These are phyloP conservation scores for Paramecium sonneborni DNA, from an alignment of 73 alveolate species.

Conservation along the genomic window DNA sequence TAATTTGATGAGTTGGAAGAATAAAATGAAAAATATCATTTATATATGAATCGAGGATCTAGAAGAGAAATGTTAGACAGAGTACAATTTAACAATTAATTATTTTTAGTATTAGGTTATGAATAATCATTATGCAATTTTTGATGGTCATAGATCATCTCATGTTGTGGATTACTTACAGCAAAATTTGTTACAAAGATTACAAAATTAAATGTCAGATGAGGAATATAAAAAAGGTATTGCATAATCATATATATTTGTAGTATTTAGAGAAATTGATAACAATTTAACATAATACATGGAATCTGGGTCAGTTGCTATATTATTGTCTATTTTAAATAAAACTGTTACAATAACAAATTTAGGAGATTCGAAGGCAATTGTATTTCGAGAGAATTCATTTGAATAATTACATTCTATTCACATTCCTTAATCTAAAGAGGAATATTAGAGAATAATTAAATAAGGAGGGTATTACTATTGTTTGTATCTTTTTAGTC, in stretches of 20 bases:
- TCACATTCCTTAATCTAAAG: neutral
- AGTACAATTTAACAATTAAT: neutral
- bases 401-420: neutral
- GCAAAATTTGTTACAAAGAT: neutral
- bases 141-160: constrained; percentile 44
- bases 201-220: neutral
- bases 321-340: constrained; percentile 26
- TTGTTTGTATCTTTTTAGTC: neutral
- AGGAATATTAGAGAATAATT: neutral
- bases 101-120: neutral
- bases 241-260: neutral
- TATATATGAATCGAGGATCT: constrained; percentile 52
- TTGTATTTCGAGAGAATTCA: neutral
- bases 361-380: constrained; percentile 47
- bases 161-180: constrained; percentile 2
- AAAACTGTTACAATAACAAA: constrained; percentile 42
- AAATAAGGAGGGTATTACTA: constrained; percentile 29
- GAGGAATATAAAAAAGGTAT: constrained; percentile 37
- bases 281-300: neutral
- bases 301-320: constrained; percentile 47
- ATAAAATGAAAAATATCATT: neutral
- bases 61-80: constrained; percentile 50
- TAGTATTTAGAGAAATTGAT: constrained; percentile 31
- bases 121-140: constrained; percentile 29
- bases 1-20: constrained; percentile 28